These are phyloP conservation scores for Kernera saxatilis DNA, from an alignment of 345 rosid species.

Conservation along the genomic window DNA sequence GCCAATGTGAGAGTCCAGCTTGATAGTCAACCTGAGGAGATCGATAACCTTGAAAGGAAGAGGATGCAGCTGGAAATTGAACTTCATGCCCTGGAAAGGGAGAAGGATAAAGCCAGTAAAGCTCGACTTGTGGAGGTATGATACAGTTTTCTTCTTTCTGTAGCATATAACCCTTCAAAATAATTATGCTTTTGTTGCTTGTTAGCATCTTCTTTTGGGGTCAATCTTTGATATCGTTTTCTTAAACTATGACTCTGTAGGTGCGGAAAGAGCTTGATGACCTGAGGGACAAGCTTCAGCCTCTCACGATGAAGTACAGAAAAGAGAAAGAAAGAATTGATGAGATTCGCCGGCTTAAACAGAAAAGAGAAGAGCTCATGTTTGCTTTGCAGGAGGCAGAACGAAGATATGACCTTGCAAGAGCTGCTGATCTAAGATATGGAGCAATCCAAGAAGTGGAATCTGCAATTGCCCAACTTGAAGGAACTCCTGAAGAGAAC, in stretches of 20 bases:
- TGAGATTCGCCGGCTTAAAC: constrained; percentile 73
- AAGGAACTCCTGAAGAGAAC: constrained; percentile 59
- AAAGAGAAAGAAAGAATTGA: constrained; percentile 90
- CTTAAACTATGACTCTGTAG: constrained; percentile 25
- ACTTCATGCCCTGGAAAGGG: constrained; percentile 84
- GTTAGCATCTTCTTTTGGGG: neutral
- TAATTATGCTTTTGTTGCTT: neutral
- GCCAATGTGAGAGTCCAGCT: constrained; percentile 95
- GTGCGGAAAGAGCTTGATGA: constrained; percentile 89
- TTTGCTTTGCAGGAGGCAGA: constrained; percentile 80
- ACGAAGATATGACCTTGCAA: constrained; percentile 77
- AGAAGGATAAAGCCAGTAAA: constrained; percentile 92
- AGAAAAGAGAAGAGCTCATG: constrained; percentile 73
- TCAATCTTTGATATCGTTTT: neutral
- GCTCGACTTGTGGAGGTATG: constrained; percentile 80
- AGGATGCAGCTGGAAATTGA: constrained; percentile 87
- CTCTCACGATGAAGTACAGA: constrained; percentile 76
- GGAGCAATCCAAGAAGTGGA: constrained; percentile 88
- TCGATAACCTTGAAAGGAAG: constrained; percentile 81
- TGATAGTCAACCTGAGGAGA: constrained; percentile 96
- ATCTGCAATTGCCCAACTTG: constrained; percentile 57
- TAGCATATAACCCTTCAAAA: neutral
- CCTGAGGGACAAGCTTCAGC: constrained; percentile 86
- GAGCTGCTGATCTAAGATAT: constrained; percentile 83
- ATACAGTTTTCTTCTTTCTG: neutral